Evolutionary conservation across 371 early-diverging fungal genomes (phyloP), one percentile per base, ranked within the genome.

Genomic region (Syncephalis plumigaleata): DNA sequence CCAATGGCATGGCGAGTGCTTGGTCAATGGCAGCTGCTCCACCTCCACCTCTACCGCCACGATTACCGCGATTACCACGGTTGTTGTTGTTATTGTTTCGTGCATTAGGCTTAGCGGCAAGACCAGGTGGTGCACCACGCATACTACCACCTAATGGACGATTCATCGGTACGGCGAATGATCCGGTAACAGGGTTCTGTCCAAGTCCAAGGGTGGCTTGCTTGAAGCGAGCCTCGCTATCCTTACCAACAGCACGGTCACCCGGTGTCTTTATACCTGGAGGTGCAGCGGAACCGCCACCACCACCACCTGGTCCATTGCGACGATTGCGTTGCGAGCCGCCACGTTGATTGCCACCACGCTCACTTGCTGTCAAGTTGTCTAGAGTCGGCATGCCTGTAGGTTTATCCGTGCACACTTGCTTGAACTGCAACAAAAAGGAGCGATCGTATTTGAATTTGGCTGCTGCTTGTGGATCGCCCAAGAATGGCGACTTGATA

Each of bases 341-440:
- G 9, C 58, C 57, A 50, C 38, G 45, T 17, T 40, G 16, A 27
- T 64, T 60, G 36, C 63, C 64, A 9, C 60, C 45, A 25, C 56
- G 48, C 16, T 74, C 75, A 18, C 78, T 77, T 9, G 61, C 58
- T 50, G 66, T 73, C 49, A 82, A 66, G 36, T 68, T 71, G 26
- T 81, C 75, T 49, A 77, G 70, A 36, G 73, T 69, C 18, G 75
- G 70, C 20, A 89, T 64, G 27, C 78, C 76, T 9, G 67, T 65
- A 9, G 84, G 84, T 42, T 71, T 63, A 25, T 75, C 73, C 26
- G 60, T 64, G 60, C 84, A 77, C 36, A 78, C 61, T 9, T 64
- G 61, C 58, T 66, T 67, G 65, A 90, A 89, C 49, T 74, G 76
- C 64, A 82, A 63, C 63, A 94, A 70, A 60, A 91, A 94, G 45